Evolutionary conservation across 148 eudicot species (phyloP).

Genomic region (Dianthus caryophyllus): DNA sequence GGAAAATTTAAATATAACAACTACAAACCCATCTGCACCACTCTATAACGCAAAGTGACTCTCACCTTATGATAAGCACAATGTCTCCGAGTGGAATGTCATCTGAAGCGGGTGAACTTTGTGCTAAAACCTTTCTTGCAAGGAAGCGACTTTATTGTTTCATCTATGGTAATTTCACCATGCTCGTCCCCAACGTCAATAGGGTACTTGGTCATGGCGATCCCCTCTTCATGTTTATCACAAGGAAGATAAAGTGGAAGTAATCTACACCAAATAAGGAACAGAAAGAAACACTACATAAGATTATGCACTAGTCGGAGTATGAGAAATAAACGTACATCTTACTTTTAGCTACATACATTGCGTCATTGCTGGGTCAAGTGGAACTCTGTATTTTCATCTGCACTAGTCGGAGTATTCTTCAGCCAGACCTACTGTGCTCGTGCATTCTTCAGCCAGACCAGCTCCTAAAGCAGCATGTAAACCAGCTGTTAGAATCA

Average conservation of each 20-base stretch:
- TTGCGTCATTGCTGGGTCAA: constrained; percentile 99
- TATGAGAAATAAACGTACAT: constrained; percentile 11
- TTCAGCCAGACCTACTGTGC: constrained; percentile 79
- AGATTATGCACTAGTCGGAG: background rate
- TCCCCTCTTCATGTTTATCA: constrained; percentile 87
- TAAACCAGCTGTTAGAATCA: no score
- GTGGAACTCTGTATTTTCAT: constrained; percentile 81
- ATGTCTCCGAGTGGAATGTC: constrained; percentile 62
- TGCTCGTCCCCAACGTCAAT: constrained; percentile 99
- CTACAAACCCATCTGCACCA: no score
- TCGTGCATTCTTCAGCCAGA: constrained; percentile 92
- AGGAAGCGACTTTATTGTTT: constrained; percentile 84
- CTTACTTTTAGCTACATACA: constrained; percentile 97
- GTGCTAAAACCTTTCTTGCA: constrained; percentile 56
- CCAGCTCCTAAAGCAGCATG: constrained; percentile 97
- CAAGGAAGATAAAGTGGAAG: constrained; percentile 99
- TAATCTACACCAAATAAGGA: constrained; percentile 42
- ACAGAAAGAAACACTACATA: background rate
- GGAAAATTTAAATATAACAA: no score
- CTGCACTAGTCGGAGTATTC: constrained; percentile 86
- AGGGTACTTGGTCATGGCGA: constrained; percentile 84
- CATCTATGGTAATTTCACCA: constrained; percentile 91
- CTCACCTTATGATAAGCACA: constrained; percentile 65
- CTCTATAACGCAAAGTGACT: no score
- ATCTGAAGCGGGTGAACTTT: constrained; percentile 45